Evolutionary conservation across 225 moss, liverwort and hornwort species (phyloP), one percentile per base, ranked within the genome.

Genomic region (Bryoerythrophyllum caledonicum): DNA sequence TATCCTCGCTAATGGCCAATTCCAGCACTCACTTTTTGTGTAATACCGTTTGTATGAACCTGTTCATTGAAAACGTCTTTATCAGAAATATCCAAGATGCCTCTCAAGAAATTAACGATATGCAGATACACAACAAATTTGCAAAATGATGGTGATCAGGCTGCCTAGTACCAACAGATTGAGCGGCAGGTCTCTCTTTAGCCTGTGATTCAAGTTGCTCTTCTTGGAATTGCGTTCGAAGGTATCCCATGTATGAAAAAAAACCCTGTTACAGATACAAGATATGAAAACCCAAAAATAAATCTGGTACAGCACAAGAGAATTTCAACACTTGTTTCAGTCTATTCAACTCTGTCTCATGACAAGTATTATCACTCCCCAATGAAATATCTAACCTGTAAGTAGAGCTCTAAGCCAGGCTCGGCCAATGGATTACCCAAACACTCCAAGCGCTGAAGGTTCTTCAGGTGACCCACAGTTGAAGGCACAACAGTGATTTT

Each of bases 1-100:
- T 60, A 65, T 85, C 81, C 93, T 87, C 74, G 82, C 82, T 59
- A 93, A 60, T 0, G 91, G 91, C 85, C 89, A 91, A 74, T 87
- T 87, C 21, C 7, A 49, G 34, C 46, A 69, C 15, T 86, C 84
- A 69, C 79, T 86, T 21, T 41, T 84, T 51, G 93, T 87, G 43
- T 70, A 77, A 40, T 87, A 91, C 2, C 81, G 82, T 44, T 74
- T 78, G 46, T 81, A 86, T 57, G 76, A 72, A 61, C 89, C 84
- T 87, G 49, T 51, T 49, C 30, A 83, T 74, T 63, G 7, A 40
- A 58, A 66, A 46, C 4, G 13, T 37, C 2, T 6, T 11, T 10
- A 40, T 61, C 17, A 77, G 46, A 14, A 6, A 76, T 13, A 26
- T 35, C 52, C 19, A 7, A 68, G 17, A 15, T 57, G 24, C 23